Percentiles rank a stretch among this genome's conserved stretches.
Conservation (phyloP, 1,139 yeast species). For the Geotrichum bryndzae region DNA sequence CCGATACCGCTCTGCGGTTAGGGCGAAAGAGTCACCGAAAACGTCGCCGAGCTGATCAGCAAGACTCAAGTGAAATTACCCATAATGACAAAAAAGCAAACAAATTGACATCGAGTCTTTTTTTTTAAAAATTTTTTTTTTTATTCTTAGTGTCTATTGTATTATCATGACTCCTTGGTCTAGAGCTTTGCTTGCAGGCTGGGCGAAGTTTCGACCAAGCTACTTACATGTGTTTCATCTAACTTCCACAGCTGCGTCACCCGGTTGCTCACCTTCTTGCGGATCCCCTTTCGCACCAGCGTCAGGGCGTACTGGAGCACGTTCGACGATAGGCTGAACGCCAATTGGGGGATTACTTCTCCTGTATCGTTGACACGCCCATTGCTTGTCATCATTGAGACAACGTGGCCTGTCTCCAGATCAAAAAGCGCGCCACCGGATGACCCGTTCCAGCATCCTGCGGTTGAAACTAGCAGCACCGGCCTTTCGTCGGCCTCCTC, state of each 20-base stretch:
- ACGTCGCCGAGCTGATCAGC: background rate
- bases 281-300: slow-evolving; percentile 17
- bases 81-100: background rate
- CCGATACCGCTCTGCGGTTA: background rate
- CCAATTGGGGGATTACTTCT: slow-evolving; percentile 42
- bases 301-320: slow-evolving; percentile 28
- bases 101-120: background rate
- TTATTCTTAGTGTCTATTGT: background rate
- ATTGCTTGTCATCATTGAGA: slow-evolving; percentile 62
- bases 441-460: slow-evolving; percentile 73
- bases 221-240: slow-evolving; percentile 15
- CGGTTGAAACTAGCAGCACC: slow-evolving; percentile 47
- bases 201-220: slow-evolving; percentile 10
- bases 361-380: slow-evolving; percentile 42
- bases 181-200: background rate
- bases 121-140: background rate
- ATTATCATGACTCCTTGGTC: background rate
- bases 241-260: slow-evolving; percentile 15
- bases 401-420: slow-evolving; percentile 33
- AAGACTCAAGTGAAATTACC: background rate
- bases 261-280: slow-evolving; percentile 5
- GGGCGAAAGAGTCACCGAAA: background rate
- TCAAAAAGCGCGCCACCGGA: slow-evolving; percentile 63
- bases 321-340: slow-evolving; percentile 41
- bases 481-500: slow-evolving; percentile 21